Percentiles rank a stretch among this genome's conserved stretches.
Evolutionary conservation across 2,329 filamentous ascomycete genomes (phyloP).

Genomic region (Alternaria angustiovoidea): DNA sequence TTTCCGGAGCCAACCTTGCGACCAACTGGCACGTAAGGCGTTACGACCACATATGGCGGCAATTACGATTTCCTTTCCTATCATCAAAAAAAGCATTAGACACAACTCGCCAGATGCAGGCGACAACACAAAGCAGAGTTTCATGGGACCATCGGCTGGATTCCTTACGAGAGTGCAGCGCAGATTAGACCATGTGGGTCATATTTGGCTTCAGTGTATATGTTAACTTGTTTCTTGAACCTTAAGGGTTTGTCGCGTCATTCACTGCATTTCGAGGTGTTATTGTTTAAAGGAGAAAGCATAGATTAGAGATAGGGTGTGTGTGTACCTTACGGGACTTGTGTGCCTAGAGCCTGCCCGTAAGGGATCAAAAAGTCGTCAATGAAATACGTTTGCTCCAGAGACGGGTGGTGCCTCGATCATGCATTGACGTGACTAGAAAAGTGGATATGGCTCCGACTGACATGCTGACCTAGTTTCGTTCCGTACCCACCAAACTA

Average conservation of each 20-base stretch:
- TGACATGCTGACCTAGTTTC: conserved; percentile 1
- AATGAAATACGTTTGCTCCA: conserved; percentile 8
- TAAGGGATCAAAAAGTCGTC: conserved; percentile 1
- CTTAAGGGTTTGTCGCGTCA: neutral
- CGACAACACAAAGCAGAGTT: conserved; percentile 21
- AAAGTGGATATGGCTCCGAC: neutral
- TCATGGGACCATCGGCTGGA: conserved; percentile 29
- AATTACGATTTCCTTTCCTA: conserved; percentile 31
- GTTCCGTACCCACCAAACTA: conserved; percentile 5
- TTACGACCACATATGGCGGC: conserved; percentile 31
- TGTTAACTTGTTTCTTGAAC: conserved; percentile 15
- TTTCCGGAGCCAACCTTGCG: conserved; percentile 29
- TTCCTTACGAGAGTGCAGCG: conserved; percentile 20
- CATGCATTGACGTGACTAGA: neutral
- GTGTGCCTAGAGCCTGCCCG: conserved; percentile 1
- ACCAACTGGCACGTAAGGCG: conserved; percentile 19
- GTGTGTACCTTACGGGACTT: neutral
- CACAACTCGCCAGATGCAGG: conserved; percentile 40
- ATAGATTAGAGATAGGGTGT: conserved; percentile 1
- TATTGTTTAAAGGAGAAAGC: conserved; percentile 1
- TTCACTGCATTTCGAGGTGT: conserved; percentile 8
- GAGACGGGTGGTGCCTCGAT: neutral
- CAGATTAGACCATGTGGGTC: conserved; percentile 33
- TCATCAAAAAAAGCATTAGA: conserved; percentile 49
- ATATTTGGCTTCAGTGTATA: conserved; percentile 27